phyloP scores from a whole-genome alignment of 1,284 basidiomycete species.

The Microbotryum silenes-acaulis region DNA sequence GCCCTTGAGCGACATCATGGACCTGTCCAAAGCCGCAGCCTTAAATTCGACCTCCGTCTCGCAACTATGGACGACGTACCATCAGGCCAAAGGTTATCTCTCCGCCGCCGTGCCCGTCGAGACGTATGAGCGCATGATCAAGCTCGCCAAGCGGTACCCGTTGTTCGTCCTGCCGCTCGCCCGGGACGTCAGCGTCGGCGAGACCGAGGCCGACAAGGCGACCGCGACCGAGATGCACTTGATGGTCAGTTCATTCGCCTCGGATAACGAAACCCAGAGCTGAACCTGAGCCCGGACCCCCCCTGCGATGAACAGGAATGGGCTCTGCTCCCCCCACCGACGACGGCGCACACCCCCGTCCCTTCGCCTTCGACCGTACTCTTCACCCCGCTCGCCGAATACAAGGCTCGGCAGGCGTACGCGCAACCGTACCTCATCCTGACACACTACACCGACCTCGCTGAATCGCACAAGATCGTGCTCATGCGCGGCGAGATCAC shows the following conservation, averaged over 20 bases:
- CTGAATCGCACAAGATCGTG: conserved; percentile 68
- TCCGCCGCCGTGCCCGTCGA: conserved; percentile 67
- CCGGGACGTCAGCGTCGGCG: conserved; percentile 43
- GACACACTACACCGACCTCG: conserved; percentile 87
- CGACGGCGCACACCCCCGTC: conserved; percentile 32
- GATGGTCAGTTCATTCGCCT: conserved; percentile 62
- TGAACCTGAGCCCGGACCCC: conserved; percentile 34
- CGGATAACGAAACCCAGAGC: conserved; percentile 43
- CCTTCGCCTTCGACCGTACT: conserved; percentile 54
- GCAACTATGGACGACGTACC: conserved; percentile 81
- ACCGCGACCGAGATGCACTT: conserved; percentile 74
- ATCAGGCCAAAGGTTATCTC: conserved; percentile 70
- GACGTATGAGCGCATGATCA: conserved; percentile 64
- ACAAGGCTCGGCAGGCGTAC: conserved; percentile 76
- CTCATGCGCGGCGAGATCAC: conserved; percentile 90
- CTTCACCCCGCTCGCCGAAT: conserved; percentile 91
- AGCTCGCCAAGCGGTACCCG: conserved; percentile 55
- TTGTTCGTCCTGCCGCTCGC: conserved; percentile 72
- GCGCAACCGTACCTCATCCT: conserved; percentile 85
- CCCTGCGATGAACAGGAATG: conserved; percentile 30
- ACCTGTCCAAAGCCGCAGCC: conserved; percentile 62
- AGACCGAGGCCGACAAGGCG: conserved; percentile 43
- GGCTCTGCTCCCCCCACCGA: conserved; percentile 47
- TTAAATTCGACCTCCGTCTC: conserved; percentile 66
- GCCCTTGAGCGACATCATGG: conserved; percentile 73